These are phyloP conservation scores for Penicillium capsulatum DNA, from an alignment of 2,329 filamentous ascomycete genomes.

Conservation along the genomic window DNA sequence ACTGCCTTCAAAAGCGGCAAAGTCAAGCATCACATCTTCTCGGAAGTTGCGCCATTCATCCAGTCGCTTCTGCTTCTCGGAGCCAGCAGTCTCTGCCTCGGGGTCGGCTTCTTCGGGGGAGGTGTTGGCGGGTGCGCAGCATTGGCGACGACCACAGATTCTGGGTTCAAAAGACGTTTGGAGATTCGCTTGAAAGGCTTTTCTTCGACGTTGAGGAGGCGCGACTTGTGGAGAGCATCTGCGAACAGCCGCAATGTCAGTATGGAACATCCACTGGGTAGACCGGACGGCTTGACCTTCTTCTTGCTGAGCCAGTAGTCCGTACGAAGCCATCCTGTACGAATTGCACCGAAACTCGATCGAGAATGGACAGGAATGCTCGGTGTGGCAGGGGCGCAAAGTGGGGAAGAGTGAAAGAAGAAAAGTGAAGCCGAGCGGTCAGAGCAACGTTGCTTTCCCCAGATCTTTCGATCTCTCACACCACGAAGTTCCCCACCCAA, in stretches of 20 bases:
- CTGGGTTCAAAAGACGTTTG: slow-evolving; percentile 69
- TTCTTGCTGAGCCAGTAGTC: slow-evolving; percentile 67
- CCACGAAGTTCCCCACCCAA: neutral
- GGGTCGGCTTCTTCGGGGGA: slow-evolving; percentile 56
- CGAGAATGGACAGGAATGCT: no score
- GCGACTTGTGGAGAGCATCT: slow-evolving; percentile 81
- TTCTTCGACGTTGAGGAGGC: slow-evolving; percentile 85
- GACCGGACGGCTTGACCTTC: slow-evolving; percentile 33
- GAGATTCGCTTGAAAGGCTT: slow-evolving; percentile 87
- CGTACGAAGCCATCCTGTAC: slow-evolving; percentile 56
- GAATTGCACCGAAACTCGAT: no score
- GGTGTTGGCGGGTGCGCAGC: slow-evolving; percentile 60
- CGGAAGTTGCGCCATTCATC: slow-evolving; percentile 65
- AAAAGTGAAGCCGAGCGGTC: slow-evolving; percentile 25
- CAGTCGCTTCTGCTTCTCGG: slow-evolving; percentile 48
- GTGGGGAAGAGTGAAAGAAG: slow-evolving; percentile 6
- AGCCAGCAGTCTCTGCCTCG: slow-evolving; percentile 43
- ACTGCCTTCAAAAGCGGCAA: slow-evolving; percentile 79
- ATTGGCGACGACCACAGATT: slow-evolving; percentile 57
- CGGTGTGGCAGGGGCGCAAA: no score
- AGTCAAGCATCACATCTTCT: slow-evolving; percentile 82
- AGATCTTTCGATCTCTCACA: slow-evolving; percentile 6
- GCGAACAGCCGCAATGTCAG: slow-evolving; percentile 17
- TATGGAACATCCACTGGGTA: slow-evolving; percentile 8
- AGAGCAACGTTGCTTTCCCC: slow-evolving; percentile 12